A percentile compares a stretch with the other conserved stretches of the same genome.
Conservation (phyloP, 306 rosid species). For the Cicer arietinum region DNA sequence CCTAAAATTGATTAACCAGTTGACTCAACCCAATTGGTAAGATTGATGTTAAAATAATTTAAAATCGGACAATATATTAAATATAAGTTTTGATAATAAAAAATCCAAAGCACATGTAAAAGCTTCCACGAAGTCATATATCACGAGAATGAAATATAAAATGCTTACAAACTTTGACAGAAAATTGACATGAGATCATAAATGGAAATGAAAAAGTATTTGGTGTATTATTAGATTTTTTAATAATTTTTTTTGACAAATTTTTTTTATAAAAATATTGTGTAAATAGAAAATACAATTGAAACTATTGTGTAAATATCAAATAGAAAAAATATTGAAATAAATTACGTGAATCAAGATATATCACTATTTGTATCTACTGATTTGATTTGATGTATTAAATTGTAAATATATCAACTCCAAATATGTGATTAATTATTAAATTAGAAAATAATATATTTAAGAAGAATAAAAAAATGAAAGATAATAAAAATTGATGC, state of each 20-base stretch:
- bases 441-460: not conserved
- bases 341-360: not conserved
- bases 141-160: not conserved
- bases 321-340: not conserved
- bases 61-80: not conserved
- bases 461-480: not conserved
- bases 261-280: not conserved
- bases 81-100: not conserved
- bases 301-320: not conserved
- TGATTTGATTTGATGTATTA: not conserved
- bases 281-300: not conserved
- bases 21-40: not conserved
- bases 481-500: not conserved
- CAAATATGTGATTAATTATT: not conserved
- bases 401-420: not conserved
- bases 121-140: constrained; percentile 9
- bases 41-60: not conserved
- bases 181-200: not conserved
- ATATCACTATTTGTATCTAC: not conserved
- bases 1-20: too few species aligned
- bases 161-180: not conserved
- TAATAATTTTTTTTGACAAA: not conserved
- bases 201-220: not conserved
- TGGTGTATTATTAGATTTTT: not conserved
- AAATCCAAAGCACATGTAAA: not conserved